Evolutionary conservation across 2,329 filamentous ascomycete genomes (phyloP).

Genomic region (Periconia macrospinosa): DNA sequence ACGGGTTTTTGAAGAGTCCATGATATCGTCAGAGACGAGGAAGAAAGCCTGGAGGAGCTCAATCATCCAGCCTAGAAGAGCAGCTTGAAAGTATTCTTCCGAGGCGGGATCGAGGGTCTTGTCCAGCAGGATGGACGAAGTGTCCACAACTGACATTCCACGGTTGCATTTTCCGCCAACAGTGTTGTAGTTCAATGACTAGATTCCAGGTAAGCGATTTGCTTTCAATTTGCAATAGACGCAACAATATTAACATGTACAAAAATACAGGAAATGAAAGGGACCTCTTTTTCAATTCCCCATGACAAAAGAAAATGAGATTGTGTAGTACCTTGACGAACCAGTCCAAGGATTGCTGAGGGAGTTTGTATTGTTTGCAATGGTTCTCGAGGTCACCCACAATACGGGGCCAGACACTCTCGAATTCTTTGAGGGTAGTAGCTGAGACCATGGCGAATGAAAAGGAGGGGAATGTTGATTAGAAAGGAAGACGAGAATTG

Average conservation of each 20-base stretch:
- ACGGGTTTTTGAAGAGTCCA: conserved; percentile 94
- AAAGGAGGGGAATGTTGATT: not conserved
- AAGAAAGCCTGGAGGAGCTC: conserved; percentile 99
- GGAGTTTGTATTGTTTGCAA: conserved; percentile 80
- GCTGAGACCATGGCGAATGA: conserved; percentile 54
- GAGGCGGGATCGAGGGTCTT: conserved; percentile 68
- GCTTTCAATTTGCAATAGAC: not conserved
- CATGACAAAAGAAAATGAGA: not conserved
- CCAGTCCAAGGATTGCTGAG: conserved; percentile 80
- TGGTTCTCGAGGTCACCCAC: conserved; percentile 79
- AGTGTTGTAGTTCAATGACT: conserved; percentile 85
- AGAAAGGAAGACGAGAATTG: not conserved
- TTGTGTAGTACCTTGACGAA: conserved; percentile 68
- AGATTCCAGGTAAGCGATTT: conserved; percentile 17
- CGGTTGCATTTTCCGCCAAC: conserved; percentile 98
- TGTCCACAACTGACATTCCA: conserved; percentile 96
- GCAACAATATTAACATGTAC: no score
- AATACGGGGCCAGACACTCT: conserved; percentile 84
- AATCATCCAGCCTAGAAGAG: conserved; percentile 93
- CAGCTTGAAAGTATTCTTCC: conserved; percentile 80
- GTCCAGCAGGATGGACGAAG: conserved; percentile 75
- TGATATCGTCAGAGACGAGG: conserved; percentile 97
- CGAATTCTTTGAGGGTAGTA: conserved; percentile 82
- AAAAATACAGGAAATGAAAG: not conserved
- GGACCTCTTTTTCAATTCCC: not conserved